A percentile compares a stretch with the other conserved stretches of the same genome.
phyloP scores from a whole-genome alignment of 371 early-diverging fungal species.

The Sporodiniella umbellata region DNA sequence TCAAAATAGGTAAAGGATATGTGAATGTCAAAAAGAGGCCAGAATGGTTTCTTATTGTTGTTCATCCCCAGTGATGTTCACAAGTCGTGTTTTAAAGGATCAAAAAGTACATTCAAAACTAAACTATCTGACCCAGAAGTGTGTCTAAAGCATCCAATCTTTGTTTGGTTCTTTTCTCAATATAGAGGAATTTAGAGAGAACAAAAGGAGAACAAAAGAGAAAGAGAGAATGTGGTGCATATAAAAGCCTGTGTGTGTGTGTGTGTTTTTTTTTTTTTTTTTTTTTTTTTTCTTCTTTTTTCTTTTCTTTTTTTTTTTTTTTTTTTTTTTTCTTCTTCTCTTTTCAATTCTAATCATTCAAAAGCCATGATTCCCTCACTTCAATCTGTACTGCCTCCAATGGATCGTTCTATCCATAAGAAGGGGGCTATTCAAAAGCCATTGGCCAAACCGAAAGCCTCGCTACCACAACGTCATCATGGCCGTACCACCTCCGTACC shows the following conservation, averaged over 20 bases:
- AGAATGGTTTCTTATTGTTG: too few species aligned
- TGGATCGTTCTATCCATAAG: constrained; percentile 13
- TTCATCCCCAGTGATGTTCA: too few species aligned
- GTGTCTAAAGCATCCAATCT: too few species aligned
- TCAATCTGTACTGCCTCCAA: constrained; percentile 19
- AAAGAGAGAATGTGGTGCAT: neutral
- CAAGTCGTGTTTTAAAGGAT: too few species aligned
- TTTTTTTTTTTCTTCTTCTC: constrained; percentile 9
- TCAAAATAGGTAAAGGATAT: too few species aligned
- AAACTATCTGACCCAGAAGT: neutral
- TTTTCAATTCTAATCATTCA: constrained; percentile 1
- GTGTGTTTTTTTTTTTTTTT: too few species aligned
- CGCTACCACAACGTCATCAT: constrained; percentile 20
- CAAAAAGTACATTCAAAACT: neutral
- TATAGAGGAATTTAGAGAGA: constrained; percentile 36
- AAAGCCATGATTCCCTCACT: constrained; percentile 20
- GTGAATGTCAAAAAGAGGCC: neutral
- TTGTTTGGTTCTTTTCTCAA: constrained; percentile 39
- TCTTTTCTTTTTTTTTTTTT: constrained; percentile 8
- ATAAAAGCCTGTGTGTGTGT: constrained; percentile 1
- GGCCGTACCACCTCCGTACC: constrained; percentile 37
- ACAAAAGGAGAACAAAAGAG: neutral
- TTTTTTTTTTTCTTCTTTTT: constrained; percentile 5
- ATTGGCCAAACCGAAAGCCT: neutral
- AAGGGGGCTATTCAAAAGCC: constrained; percentile 1